Base-by-base conservation (phyloP, 768 basidiomycete species). In the Hemileccinum impolitum region DNA sequence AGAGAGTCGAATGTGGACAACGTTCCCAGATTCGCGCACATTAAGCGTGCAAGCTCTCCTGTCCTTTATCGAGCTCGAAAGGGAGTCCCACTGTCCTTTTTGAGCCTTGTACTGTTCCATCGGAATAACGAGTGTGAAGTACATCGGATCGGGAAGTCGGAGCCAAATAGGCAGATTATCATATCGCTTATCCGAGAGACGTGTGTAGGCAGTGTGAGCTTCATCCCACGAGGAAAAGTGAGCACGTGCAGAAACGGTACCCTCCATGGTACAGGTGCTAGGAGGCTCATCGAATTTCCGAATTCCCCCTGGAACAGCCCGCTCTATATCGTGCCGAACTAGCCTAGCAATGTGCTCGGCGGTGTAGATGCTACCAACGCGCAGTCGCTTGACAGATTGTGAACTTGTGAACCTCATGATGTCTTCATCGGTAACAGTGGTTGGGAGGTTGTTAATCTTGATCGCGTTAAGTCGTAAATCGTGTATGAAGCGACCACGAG, bases 41-140 rank as follows among this genome's bases (percentile, higher is more conserved):
- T 61, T 47, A 17, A 77, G 54, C 19, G 66, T 58, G 32, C 68
- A 70, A 0, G 70, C 68, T 45, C 67, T 67, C 56, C 65, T 67
- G 32, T 74, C 62, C 53, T 69, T 70, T 19, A 64, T 65, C 21
- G 62, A 53, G 13, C 63, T 62, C 0, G 66, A 53, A 31, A 85
- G 63, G 8, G 69, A 62, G 32, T 77, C 69, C 82, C 81, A 84
- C 18, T 71, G 68, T 2, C 51, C 59, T 47, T 64, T 74, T 61
- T 84, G 81, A 5, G 79, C 76, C 21, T 64, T 60, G 61, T 78
- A 80, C 50, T 84, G 81, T 23, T 70, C 72, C 10, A 51, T 43
- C 1, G 78, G 70, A 38, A 83, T 74, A 23, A 62, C 68, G 36
- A 80, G 74, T 13, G 70, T 69, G 61, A 81, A 85, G 42, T 75